Base-by-base conservation (phyloP, 805 yeast genomes). In the Saccharomycopsis lassenensis region DNA sequence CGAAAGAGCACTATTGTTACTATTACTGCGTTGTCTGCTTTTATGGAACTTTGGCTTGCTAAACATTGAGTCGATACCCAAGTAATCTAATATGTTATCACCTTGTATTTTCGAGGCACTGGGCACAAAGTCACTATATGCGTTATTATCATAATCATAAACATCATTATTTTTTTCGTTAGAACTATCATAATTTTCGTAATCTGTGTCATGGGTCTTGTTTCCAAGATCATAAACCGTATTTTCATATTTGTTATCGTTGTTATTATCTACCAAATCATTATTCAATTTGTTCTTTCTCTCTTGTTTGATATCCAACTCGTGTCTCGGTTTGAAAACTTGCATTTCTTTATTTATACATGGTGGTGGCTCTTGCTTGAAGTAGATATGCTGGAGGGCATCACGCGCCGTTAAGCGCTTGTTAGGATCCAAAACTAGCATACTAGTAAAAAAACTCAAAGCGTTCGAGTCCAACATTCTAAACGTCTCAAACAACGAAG, bases 281-380 rank as follows among this genome's bases (percentile, higher is more conserved):
- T n/a, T 10, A 20, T 36, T 24, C 15, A 16, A 4, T 14, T 30
- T 26, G 20, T 30, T 40, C 41, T 41, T 26, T 14, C 43, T 22
- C 46, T 63, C 69, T 52, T 61, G 61, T 54, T 65, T 66, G 32
- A 72, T 72, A 56, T 85, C 95, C 18, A 86, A 69, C 55, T 89
- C 97, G 54, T 91, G 96, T 43, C 94, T 74, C 45, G 87, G 94
- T 46, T 80, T 87, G 46, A 79, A 80, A 20, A 67, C 67, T 3
- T 85, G 80, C n/a, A 86, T 58, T 14, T 68, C 70, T 5, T 50
- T 50, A 0, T 75, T 71, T 10, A 46, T 34, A 25, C 74, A 62
- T 0, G 95, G 85, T 16, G 68, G 45, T 0, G 96, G 96, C 0
- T 67, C 75, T 3, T 61, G 61, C 12, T 53, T 61, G 57, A 91